Percentiles rank a stretch among this genome's conserved stretches.
These are phyloP conservation scores for Flaveria floridana DNA, from an alignment of 140 eudicot species.

Conservation along the genomic window DNA sequence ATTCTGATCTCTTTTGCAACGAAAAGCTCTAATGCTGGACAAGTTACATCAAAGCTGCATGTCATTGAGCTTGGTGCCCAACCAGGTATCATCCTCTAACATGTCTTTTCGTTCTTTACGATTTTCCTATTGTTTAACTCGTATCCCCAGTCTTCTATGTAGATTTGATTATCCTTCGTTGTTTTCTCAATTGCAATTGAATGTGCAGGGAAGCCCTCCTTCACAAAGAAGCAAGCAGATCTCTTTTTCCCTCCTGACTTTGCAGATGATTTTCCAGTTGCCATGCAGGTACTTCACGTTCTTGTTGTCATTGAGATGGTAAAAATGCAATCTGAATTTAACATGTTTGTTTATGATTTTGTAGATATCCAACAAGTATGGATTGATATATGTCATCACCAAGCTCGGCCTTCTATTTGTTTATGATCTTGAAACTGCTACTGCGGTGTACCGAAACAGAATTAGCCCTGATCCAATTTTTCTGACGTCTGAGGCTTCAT, in stretches of 20 bases:
- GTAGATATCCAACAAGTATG: constrained; percentile 50
- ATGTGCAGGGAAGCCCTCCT: constrained; percentile 79
- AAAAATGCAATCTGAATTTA: constrained; percentile 11
- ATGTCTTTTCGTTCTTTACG: constrained; percentile 34
- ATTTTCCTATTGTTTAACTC: background rate
- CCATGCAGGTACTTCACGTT: constrained; percentile 80
- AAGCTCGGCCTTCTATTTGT: constrained; percentile 72
- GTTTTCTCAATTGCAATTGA: background rate
- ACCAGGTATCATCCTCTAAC: constrained; percentile 57
- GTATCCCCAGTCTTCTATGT: background rate
- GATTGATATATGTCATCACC: constrained; percentile 89
- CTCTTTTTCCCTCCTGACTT: constrained; percentile 99
- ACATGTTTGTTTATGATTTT: background rate
- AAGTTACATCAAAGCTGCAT: constrained; percentile 83
- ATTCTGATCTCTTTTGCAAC: constrained; percentile 95
- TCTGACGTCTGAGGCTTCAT: constrained; percentile 95
- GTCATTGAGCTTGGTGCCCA: constrained; percentile 99
- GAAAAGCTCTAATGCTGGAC: constrained; percentile 93
- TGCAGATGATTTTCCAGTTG: constrained; percentile 94
- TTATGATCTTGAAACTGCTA: constrained; percentile 92
- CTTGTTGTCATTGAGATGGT: background rate
- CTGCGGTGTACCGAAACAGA: constrained; percentile 95
- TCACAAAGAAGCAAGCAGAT: constrained; percentile 96
- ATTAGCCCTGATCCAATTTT: constrained; percentile 99
- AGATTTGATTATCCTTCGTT: background rate